phyloP scores from a whole-genome alignment of 106 monocot genomes.

The Hemerocallis citrina region DNA sequence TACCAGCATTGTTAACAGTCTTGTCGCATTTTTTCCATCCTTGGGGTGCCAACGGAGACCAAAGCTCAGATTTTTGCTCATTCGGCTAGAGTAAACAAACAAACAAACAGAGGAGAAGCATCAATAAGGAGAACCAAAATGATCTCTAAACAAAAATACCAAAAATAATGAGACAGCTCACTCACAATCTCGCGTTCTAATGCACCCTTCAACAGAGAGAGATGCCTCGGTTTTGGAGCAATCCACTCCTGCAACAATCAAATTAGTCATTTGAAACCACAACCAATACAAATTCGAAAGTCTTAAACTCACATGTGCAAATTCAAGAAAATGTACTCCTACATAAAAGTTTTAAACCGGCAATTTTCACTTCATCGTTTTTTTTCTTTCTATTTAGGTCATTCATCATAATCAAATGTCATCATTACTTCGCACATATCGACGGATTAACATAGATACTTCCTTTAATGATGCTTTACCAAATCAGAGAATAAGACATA shows the following conservation, averaged over 20 bases:
- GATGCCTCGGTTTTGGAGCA: conserved; percentile 75
- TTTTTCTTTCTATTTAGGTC: too few relatives aligned
- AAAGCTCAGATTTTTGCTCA: conserved; percentile 51
- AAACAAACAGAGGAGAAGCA: background rate
- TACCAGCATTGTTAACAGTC: conserved; percentile 29
- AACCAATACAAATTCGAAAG: background rate
- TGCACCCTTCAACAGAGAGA: conserved; percentile 61
- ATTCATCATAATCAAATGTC: background rate
- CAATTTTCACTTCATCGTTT: too few relatives aligned
- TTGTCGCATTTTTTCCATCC: conserved; percentile 59
- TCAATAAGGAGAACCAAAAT: background rate
- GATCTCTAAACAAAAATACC: background rate
- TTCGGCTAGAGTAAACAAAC: conserved; percentile 25
- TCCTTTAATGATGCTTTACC: too few relatives aligned
- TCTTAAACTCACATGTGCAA: background rate
- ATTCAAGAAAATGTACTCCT: background rate
- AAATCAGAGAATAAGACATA: too few relatives aligned
- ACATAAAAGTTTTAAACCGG: background rate
- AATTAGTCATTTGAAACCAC: background rate
- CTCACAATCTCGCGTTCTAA: conserved; percentile 61
- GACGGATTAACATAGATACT: background rate
- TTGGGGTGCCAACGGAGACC: conserved; percentile 62
- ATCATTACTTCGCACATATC: background rate
- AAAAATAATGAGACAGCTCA: background rate
- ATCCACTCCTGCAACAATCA: conserved; percentile 65